These are phyloP conservation scores for Didymella sp. DNA, from an alignment of 2,329 filamentous ascomycete genomes.

Conservation along the genomic window DNA sequence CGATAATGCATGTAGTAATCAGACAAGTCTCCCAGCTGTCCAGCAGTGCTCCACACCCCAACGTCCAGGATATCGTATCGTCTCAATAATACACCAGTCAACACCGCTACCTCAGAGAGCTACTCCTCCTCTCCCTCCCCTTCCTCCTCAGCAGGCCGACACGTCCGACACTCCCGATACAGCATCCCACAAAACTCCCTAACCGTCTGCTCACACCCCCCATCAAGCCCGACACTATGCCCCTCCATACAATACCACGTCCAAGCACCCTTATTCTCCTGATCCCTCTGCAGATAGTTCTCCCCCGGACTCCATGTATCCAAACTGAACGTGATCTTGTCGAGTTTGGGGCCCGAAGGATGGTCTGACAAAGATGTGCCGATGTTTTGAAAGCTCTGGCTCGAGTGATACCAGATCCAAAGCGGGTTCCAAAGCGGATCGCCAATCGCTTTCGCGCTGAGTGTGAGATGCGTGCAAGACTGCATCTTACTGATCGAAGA, in stretches of 20 bases:
- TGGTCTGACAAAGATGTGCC: conserved; percentile 26
- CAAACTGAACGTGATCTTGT: conserved; percentile 43
- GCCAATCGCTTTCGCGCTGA: conserved; percentile 46
- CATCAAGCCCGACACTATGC: conserved; percentile 36
- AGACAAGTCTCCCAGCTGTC: background rate
- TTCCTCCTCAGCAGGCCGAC: conserved; percentile 23
- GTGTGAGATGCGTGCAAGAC: conserved; percentile 31
- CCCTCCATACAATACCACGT: conserved; percentile 43
- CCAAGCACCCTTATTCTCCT: conserved; percentile 35
- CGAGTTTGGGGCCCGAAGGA: conserved; percentile 29
- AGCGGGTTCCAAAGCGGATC: conserved; percentile 51
- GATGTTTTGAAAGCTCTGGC: conserved; percentile 44
- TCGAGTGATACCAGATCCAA: conserved; percentile 50
- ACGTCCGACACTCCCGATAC: conserved; percentile 38
- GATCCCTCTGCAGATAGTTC: conserved; percentile 41
- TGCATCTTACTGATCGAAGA: conserved; percentile 31
- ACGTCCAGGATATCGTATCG: conserved; percentile 4
- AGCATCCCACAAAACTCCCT: conserved; percentile 42
- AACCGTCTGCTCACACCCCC: conserved; percentile 30
- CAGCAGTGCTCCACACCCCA: conserved; percentile 5
- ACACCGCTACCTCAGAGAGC: background rate
- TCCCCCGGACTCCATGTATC: conserved; percentile 48
- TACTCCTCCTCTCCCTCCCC: conserved; percentile 26
- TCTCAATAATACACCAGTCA: conserved; percentile 1
- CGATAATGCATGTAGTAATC: background rate